Base-by-base conservation (phyloP, 495 filamentous ascomycete genomes). In the Neurospora pannonica region DNA sequence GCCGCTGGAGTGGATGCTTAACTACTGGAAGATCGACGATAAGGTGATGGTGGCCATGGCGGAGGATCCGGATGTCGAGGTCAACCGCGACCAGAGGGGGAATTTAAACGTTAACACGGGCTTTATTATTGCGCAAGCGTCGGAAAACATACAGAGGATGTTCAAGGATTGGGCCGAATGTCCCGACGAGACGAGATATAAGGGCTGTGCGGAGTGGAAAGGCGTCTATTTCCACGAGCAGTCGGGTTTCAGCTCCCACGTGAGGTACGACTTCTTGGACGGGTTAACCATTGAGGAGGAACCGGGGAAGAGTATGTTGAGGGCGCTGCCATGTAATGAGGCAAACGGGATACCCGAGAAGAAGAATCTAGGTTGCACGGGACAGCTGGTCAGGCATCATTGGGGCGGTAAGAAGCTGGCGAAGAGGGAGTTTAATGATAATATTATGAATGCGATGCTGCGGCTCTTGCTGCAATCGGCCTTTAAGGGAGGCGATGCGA, bases 1-100 rank as follows among this genome's bases (percentile, higher is more conserved):
- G 8, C 86, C 87, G 8, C 74, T 88, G 38, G 87, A 88, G 76
- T 88, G 86, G 86, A 81, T 88, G 37, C 77, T 88, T 21, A 88
- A 87, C 79, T 85, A 86, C 79, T 88, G 86, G 87, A 78, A 83
- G 70, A 83, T 87, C 72, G 80, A 78, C 42, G 48, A 76, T 9
- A 76, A 83, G 10, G 85, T 81, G 28, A 78, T 86, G 15, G 78
- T 86, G 60, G 83, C 86, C 71, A 81, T 87, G 81, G 82, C 87
- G 60, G 74, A 81, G 40, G 85, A 87, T 48, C 82, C 83, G 2
- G 40, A 75, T 9, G 78, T 39, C 46, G 71, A 75, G 5, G 24
- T 54, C 71, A 81, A 81, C 43, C 54, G 71, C 3, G 79, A 81
- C 72, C 2, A 70, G 24, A 46, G 40, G 7, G 54, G 67, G 17